These are phyloP conservation scores for Fraxinus dipetala DNA, from an alignment of 305 asterid genomes.

Conservation along the genomic window DNA sequence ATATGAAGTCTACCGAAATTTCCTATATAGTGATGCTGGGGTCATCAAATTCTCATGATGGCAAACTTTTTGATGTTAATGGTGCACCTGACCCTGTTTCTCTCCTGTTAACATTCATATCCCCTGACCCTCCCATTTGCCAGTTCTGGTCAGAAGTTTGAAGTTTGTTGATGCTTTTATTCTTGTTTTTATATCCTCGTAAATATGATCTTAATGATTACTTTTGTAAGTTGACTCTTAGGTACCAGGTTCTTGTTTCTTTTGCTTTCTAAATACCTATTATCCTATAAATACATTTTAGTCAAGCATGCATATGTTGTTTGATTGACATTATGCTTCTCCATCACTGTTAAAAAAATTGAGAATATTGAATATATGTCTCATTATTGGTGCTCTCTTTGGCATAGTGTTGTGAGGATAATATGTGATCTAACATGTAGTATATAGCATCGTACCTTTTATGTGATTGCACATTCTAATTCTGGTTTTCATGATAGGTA, in stretches of 20 bases:
- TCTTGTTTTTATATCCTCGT: not conserved
- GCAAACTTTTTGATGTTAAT: not conserved
- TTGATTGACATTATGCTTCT: not conserved
- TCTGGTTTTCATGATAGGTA: slow-evolving; percentile 1
- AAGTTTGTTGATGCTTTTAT: not conserved
- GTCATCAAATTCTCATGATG: not conserved
- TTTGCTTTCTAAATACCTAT: not conserved
- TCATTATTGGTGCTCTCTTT: not conserved
- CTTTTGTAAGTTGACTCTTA: not conserved
- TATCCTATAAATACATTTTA: not conserved
- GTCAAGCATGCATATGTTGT: not conserved
- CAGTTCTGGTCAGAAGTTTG: not conserved
- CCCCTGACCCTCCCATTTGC: not conserved
- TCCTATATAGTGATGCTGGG: not conserved
- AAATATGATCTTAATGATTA: not conserved
- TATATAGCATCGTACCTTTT: not conserved
- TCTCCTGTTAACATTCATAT: not conserved
- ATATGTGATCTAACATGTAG: not conserved
- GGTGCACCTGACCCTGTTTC: not conserved
- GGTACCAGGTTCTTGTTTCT: not conserved
- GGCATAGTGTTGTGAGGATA: not conserved
- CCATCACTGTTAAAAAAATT: not conserved
- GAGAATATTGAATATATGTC: not conserved
- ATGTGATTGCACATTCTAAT: not conserved
- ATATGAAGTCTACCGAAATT: not conserved